Evolutionary conservation across 768 basidiomycete genomes (phyloP), one percentile per base, ranked within the genome.

Genomic region (Leccinellum albellum): DNA sequence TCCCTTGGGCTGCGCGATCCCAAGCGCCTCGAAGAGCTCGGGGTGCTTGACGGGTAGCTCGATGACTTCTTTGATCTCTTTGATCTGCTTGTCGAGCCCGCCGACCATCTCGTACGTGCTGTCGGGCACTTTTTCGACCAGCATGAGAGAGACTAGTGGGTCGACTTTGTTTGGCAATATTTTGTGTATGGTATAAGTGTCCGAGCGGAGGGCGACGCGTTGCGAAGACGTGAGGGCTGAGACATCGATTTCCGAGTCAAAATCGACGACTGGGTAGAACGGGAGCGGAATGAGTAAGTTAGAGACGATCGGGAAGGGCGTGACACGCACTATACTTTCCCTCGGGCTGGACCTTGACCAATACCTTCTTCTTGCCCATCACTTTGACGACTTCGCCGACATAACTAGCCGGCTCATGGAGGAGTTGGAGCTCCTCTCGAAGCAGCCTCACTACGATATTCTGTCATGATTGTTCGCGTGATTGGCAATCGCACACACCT

Each of bases 61-160:
- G 74, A 98, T 98, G 70, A 98, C 96, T 74, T 98, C 96, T 75
- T 98, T 97, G 75, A 98, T 96, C 69, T 98, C 95, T 77, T 97
- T 97, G 67, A 96, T 95, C 62, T 95, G 89, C 76, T 97, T 92
- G 79, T 98, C 97, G 57, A 98, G 83, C 64, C 96, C 96, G 21
- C 97, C 97, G 59, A 99, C 96, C 95, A 98, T 98, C 75, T 98
- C 97, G 75, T 99, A 99, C 29, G 97, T 98, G 74, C 91, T 94
- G 73, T 98, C 96, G 0, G 96, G 96, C 0, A 98, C 96, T 73
- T 99, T 99, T 76, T 99, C 96, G 12, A 98, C 96, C 95, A 98
- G 98, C 97, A 98, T 98, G 61, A 98, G 84, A 20, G 94, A 97
- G 29, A 98, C 95, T 40, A 98, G 86, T 4, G 97, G 96, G 73